A percentile compares a stretch with the other conserved stretches of the same genome.
phyloP scores from a whole-genome alignment of 2,329 filamentous ascomycete genomes.

The Alternaria sp. region DNA sequence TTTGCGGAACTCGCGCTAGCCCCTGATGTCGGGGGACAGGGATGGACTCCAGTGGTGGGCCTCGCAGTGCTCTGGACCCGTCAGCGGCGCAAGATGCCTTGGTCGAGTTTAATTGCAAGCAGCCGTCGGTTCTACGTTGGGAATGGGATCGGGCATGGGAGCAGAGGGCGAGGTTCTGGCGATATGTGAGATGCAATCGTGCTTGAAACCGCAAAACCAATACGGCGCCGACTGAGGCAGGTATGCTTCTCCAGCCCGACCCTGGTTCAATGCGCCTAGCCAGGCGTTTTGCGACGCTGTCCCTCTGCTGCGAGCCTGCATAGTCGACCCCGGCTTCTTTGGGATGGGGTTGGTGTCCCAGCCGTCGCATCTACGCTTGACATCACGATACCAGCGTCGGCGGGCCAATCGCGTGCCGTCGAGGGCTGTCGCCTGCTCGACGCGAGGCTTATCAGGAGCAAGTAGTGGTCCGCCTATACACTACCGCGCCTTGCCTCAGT shows the following conservation, averaged over 20 bases:
- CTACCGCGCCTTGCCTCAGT: background rate
- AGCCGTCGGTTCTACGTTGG: background rate
- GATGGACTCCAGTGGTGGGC: conserved; percentile 20
- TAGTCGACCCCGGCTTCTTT: conserved; percentile 24
- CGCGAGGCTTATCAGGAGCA: background rate
- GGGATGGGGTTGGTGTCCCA: conserved; percentile 34
- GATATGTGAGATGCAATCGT: background rate
- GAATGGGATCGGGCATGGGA: background rate
- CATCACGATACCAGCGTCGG: conserved; percentile 26
- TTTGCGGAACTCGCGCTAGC: conserved; percentile 33
- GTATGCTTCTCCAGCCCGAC: conserved; percentile 12
- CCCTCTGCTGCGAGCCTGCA: conserved; percentile 29
- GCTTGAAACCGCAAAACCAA: background rate
- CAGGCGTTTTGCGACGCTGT: conserved; percentile 28
- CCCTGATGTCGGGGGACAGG: conserved; percentile 16
- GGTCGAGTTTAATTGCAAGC: conserved; percentile 1
- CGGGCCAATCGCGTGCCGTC: conserved; percentile 2
- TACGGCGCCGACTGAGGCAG: conserved; percentile 13
- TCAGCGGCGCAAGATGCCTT: conserved; percentile 11
- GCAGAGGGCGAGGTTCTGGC: background rate
- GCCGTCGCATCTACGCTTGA: conserved; percentile 29
- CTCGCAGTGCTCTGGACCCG: conserved; percentile 19
- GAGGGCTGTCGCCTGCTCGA: background rate
- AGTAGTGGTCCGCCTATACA: background rate
- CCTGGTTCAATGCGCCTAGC: conserved; percentile 14